Conservation (phyloP, 2,329 filamentous ascomycete genomes). For the Fusarium sp. region DNA sequence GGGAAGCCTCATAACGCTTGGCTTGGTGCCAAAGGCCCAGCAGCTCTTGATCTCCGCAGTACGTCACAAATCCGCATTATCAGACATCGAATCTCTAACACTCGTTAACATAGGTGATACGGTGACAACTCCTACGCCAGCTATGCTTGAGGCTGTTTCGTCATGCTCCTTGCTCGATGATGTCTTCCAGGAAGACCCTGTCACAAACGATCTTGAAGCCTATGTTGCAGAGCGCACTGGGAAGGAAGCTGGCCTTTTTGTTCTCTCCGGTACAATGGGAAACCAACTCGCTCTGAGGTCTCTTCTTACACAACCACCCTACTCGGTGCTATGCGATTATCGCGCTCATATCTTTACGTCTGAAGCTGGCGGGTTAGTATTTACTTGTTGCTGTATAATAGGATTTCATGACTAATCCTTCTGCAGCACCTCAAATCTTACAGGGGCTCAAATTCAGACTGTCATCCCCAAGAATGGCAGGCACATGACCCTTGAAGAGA, state of each 20-base stretch:
- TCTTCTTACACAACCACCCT: conserved; percentile 82
- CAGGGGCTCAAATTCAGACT: conserved; percentile 76
- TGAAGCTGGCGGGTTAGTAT: conserved; percentile 70
- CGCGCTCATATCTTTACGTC: conserved; percentile 81
- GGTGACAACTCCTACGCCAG: conserved; percentile 79
- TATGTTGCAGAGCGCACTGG: conserved; percentile 79
- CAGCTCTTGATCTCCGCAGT: conserved; percentile 59
- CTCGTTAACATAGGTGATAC: conserved; percentile 58
- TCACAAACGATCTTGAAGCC: conserved; percentile 80
- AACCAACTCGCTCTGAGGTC: conserved; percentile 88
- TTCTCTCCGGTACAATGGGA: conserved; percentile 93
- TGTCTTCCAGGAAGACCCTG: conserved; percentile 83
- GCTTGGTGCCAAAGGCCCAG: conserved; percentile 56
- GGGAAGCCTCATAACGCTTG: conserved; percentile 51
- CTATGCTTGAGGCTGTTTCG: conserved; percentile 86
- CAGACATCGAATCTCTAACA: conserved; percentile 34
- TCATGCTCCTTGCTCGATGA: conserved; percentile 84
- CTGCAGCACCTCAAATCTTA: conserved; percentile 75
- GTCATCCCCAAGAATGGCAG: conserved; percentile 77
- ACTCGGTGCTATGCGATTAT: conserved; percentile 83
- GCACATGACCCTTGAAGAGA: conserved; percentile 82
- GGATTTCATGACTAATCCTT: neutral
- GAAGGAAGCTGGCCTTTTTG: conserved; percentile 83
- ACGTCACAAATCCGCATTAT: conserved; percentile 24
- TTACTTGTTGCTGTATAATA: rapidly evolving